phyloP scores from a whole-genome alignment of 495 filamentous ascomycete genomes.

The Glonium stellatum region DNA sequence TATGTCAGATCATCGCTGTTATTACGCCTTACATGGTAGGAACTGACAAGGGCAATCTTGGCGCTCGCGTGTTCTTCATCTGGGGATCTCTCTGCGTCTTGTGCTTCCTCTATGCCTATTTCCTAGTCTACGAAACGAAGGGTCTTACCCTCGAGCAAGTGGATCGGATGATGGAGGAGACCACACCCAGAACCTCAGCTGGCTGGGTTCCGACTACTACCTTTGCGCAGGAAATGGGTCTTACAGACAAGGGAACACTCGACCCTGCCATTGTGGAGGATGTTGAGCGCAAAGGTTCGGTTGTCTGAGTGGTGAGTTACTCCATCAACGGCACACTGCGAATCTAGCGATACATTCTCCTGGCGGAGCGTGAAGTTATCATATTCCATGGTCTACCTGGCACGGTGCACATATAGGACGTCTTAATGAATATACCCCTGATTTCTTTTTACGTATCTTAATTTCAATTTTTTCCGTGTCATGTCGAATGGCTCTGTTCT shows the following conservation, averaged over 20 bases:
- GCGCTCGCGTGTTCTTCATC: conserved; percentile 65
- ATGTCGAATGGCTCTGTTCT: too few relatives aligned
- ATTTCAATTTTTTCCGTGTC: too few relatives aligned
- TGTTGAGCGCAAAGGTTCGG: conserved; percentile 4
- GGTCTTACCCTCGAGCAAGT: conserved; percentile 83
- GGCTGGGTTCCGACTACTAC: conserved; percentile 53
- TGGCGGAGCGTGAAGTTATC: background rate
- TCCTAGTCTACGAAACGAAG: conserved; percentile 77
- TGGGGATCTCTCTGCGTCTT: conserved; percentile 55
- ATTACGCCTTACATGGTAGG: conserved; percentile 72
- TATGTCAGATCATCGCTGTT: conserved; percentile 48
- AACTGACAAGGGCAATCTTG: conserved; percentile 8
- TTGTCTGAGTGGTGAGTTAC: background rate
- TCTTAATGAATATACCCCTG: background rate
- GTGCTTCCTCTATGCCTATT: conserved; percentile 57
- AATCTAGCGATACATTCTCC: too few relatives aligned
- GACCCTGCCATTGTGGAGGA: conserved; percentile 5
- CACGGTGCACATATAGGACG: background rate
- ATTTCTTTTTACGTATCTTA: too few relatives aligned
- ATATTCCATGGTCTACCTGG: too few relatives aligned
- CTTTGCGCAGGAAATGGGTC: background rate
- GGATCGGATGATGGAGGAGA: conserved; percentile 80
- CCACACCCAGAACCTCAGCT: conserved; percentile 55
- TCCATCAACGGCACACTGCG: background rate
- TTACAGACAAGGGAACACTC: conserved; percentile 3